Conservation (phyloP, 2,329 filamentous ascomycete genomes). For the Chalara sp. region DNA sequence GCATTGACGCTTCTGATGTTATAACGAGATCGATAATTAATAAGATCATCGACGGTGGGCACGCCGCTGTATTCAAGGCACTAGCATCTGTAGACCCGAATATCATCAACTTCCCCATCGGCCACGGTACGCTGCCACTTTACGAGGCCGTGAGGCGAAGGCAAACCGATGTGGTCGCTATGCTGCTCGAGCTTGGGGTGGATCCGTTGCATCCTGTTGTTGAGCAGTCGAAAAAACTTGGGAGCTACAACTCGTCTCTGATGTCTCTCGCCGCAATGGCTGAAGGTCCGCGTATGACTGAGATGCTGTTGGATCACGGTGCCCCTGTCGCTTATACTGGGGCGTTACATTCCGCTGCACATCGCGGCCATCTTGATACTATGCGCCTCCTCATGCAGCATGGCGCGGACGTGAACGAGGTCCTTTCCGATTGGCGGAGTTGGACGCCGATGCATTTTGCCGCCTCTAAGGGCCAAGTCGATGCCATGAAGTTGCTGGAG, state of each 20-base stretch:
- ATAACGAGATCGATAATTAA: background rate
- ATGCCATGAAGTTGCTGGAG: conserved; percentile 1
- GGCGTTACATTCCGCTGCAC: background rate
- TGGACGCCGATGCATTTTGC: conserved; percentile 1
- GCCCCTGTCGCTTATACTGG: background rate
- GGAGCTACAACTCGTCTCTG: background rate
- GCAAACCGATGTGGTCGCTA: background rate
- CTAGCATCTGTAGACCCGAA: background rate
- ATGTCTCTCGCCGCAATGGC: background rate
- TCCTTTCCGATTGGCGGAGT: background rate
- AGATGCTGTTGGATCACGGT: background rate
- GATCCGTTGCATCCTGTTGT: background rate
- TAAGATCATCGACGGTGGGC: background rate
- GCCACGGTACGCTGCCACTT: background rate
- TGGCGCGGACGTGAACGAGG: conserved; percentile 1
- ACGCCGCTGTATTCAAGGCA: background rate
- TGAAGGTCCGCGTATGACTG: background rate
- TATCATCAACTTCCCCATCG: background rate
- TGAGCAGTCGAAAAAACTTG: too few relatives aligned
- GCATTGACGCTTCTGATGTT: background rate
- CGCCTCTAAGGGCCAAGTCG: background rate
- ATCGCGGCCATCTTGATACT: background rate
- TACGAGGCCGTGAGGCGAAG: background rate
- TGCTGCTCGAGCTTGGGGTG: background rate
- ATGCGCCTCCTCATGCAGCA: conserved; percentile 1